These are phyloP conservation scores for Sclerotinia nivalis DNA, from an alignment of 2,329 filamentous ascomycete species.

Conservation along the genomic window DNA sequence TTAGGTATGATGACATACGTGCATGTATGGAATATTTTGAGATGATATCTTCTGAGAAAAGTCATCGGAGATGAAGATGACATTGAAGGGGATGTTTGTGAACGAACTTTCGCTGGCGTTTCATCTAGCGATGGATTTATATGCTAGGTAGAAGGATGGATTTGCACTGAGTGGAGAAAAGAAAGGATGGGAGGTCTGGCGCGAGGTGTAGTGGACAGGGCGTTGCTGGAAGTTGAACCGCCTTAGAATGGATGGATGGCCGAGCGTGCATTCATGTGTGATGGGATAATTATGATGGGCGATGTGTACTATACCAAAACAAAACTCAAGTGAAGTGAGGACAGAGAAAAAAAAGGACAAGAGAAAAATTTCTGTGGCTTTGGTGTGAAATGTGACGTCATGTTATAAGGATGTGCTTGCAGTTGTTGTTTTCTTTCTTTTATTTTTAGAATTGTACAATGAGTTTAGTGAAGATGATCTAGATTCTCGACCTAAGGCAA, in stretches of 20 bases:
- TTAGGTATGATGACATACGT: constrained; percentile 14
- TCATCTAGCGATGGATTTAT: constrained; percentile 18
- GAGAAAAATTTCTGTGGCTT: background rate
- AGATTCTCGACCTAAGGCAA: background rate
- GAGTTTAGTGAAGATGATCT: background rate
- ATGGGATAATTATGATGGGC: background rate
- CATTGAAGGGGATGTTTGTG: background rate
- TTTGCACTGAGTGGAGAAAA: background rate
- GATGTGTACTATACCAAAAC: constrained; percentile 1
- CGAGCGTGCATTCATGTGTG: background rate
- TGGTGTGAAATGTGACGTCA: background rate
- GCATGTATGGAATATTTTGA: constrained; percentile 4
- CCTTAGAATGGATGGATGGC: background rate
- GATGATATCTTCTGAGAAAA: background rate
- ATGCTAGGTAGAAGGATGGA: constrained; percentile 3
- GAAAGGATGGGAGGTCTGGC: no score
- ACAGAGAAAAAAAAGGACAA: background rate
- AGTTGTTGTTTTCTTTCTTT: no score
- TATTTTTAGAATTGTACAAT: background rate
- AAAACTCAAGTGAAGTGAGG: background rate
- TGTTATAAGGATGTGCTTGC: background rate
- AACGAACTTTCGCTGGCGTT: constrained; percentile 16
- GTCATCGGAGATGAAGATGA: background rate
- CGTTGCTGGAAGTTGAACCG: background rate
- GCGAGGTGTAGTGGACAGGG: background rate